Conservation (phyloP, 2,329 filamentous ascomycete genomes). For the Lasiodiplodia citricola region DNA sequence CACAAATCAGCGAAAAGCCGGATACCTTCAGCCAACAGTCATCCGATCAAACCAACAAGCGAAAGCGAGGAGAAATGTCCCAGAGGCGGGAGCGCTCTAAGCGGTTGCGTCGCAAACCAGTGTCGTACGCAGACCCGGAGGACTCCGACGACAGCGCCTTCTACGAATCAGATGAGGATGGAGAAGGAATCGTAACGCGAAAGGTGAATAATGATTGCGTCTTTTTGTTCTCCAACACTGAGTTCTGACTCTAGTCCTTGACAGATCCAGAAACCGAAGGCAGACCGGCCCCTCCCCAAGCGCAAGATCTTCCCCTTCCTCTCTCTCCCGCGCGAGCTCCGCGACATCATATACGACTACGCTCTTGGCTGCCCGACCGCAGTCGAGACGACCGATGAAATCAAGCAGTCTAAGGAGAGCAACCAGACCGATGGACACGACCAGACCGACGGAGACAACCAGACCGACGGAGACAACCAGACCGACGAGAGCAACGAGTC, state of each 20-base stretch:
- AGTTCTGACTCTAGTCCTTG: not conserved
- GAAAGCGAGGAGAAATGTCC: not conserved
- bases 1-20: not conserved
- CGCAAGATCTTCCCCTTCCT: slow-evolving; percentile 43
- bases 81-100: not conserved
- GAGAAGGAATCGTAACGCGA: not conserved
- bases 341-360: slow-evolving; percentile 41
- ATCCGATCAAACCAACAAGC: not conserved
- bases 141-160: slow-evolving; percentile 12
- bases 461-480: not conserved
- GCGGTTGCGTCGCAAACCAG: not conserved
- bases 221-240: not conserved
- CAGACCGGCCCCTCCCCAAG: slow-evolving; percentile 34
- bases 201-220: not conserved
- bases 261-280: not conserved
- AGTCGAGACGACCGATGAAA: slow-evolving; percentile 29
- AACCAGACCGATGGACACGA: not conserved
- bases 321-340: slow-evolving; percentile 41
- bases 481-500: slow-evolving; percentile 16
- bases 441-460: not conserved
- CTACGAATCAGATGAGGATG: slow-evolving; percentile 4
- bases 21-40: not conserved
- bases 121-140: slow-evolving; percentile 9
- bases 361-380: slow-evolving; percentile 36
- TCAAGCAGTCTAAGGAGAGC: not conserved